Conservation (phyloP, 2,329 filamentous ascomycete species). For the Aspergillus pseudotamarii region DNA sequence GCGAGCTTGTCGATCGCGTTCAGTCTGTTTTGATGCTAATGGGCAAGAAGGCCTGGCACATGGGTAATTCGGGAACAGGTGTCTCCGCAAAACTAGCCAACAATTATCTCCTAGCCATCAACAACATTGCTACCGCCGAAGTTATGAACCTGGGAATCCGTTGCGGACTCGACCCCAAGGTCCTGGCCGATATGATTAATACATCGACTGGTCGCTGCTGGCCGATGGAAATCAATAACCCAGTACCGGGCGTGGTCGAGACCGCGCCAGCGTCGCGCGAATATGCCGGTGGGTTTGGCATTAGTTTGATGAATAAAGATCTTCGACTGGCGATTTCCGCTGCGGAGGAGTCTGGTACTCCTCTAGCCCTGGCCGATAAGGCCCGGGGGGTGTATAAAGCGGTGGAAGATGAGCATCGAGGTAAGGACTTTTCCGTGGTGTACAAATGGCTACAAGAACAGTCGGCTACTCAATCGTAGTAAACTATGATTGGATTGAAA, state of each 20-base stretch:
- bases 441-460: slow-evolving; percentile 65
- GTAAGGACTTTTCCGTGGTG: slow-evolving; percentile 79
- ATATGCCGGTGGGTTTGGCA: slow-evolving; percentile 76
- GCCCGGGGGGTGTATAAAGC: slow-evolving; percentile 69
- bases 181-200: slow-evolving; percentile 84
- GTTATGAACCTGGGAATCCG: slow-evolving; percentile 68
- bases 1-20: slow-evolving; percentile 62
- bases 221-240: slow-evolving; percentile 95
- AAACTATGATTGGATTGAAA: background rate
- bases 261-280: slow-evolving; percentile 74
- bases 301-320: slow-evolving; percentile 80
- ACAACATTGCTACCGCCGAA: slow-evolving; percentile 76
- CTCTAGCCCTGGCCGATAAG: slow-evolving; percentile 64
- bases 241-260: slow-evolving; percentile 80
- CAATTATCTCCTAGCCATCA: slow-evolving; percentile 93
- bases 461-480: slow-evolving; percentile 20
- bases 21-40: slow-evolving; percentile 75
- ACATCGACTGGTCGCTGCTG: slow-evolving; percentile 93
- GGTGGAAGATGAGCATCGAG: slow-evolving; percentile 65
- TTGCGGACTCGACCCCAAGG: slow-evolving; percentile 65
- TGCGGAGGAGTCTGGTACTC: slow-evolving; percentile 67
- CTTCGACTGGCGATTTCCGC: slow-evolving; percentile 72
- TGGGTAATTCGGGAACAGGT: slow-evolving; percentile 81
- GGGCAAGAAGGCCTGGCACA: slow-evolving; percentile 84
- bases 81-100: slow-evolving; percentile 93